Percentiles rank a stretch among this genome's conserved stretches.
phyloP scores from a whole-genome alignment of 2,329 filamentous ascomycete species.

The Massarina eburnea region DNA sequence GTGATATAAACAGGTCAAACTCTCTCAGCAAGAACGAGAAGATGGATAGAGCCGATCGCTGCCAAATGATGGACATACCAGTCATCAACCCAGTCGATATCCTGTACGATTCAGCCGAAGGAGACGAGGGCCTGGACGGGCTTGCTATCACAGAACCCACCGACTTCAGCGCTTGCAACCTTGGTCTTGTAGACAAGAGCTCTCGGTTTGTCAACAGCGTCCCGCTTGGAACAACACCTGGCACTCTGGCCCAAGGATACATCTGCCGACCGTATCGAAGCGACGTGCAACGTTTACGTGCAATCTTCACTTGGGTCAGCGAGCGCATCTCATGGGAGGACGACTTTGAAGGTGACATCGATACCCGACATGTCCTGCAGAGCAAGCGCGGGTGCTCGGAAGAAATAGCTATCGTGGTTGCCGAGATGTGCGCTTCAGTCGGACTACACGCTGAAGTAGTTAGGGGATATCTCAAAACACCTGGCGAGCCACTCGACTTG shows the following conservation, averaged over 20 bases:
- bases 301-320: constrained; percentile 97
- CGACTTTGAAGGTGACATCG: constrained; percentile 81
- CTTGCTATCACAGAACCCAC: constrained; percentile 78
- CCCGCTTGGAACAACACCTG: constrained; percentile 78
- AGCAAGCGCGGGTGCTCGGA: constrained; percentile 81
- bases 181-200: constrained; percentile 92
- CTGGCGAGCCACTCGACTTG: constrained; percentile 74
- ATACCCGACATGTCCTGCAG: constrained; percentile 81
- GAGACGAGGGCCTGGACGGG: constrained; percentile 86
- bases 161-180: constrained; percentile 77
- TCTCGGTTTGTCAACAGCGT: constrained; percentile 85
- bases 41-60: constrained; percentile 80
- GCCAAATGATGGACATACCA: constrained; percentile 90
- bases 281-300: constrained; percentile 87
- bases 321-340: constrained; percentile 96
- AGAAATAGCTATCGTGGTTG: constrained; percentile 84
- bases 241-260: constrained; percentile 83
- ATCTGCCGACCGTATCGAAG: constrained; percentile 92
- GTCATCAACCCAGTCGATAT: constrained; percentile 89
- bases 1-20: constrained; percentile 94
- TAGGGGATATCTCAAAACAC: constrained; percentile 85
- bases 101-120: constrained; percentile 79
- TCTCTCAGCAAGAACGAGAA: constrained; percentile 87
- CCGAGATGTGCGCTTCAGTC: constrained; percentile 91
- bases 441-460: constrained; percentile 87